Base-by-base conservation (phyloP, 805 yeast species). In the Suhomyces sp. region DNA sequence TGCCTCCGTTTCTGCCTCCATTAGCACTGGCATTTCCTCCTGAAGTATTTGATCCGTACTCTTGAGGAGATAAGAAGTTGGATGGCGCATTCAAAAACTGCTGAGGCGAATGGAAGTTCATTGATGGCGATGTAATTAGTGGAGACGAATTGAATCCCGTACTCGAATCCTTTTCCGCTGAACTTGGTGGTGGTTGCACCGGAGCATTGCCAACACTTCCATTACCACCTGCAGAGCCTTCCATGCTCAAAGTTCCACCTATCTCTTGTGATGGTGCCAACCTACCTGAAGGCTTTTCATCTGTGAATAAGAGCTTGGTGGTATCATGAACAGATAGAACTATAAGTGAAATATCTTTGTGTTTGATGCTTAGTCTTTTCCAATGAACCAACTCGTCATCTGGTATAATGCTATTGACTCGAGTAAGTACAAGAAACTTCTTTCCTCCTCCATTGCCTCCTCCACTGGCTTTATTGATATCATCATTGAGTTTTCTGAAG, bases 311-410 rank as follows among this genome's bases (percentile, higher is more conserved):
- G 22, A 77, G 52, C 50, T 83, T 83, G 0, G 89, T 82, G 43
- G 78, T 76, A 31, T 80, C 72, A 60, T 82, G 85, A 1, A 85
- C 89, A 8, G 92, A 82, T 7, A 87, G 77, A 10, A 88, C 91
- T 25, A 88, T 81, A 58, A 87, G 67, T 3, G 86, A 83, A 15
- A 88, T 67, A 21, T 75, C 79, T 52, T 75, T 73, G 44, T 79
- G 79, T 51, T 79, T 80, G 44, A 84, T 76, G 10, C 91, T 84
- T 24, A 87, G 68, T 52, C 90, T 69, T 65, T 88, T 85, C 92
- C 94, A 86, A 61, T 86, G 89, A 48, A 86, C 77, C 46, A 88
- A 69, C 62, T 88, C 96, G 65, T 88, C 94, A 66, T 88, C 96
- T 0, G 92, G 90, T 39, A 88, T 80, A 50, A 86, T 81, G 54